Conservation (phyloP, 2,329 filamentous ascomycete genomes). For the Sclerotinia nivalis region DNA sequence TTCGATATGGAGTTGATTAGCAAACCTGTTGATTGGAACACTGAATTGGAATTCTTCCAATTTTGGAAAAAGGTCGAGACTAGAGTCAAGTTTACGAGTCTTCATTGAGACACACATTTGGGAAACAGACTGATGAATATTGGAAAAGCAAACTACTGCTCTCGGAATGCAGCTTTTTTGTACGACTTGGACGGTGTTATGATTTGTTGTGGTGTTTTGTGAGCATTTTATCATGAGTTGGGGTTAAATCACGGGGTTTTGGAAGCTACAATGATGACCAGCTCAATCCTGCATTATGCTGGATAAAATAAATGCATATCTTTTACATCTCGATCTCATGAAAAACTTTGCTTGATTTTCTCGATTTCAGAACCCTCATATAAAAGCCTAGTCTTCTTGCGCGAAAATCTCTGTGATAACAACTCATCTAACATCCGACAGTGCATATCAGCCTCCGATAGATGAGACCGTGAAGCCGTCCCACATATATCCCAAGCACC, state of each 20-base stretch:
- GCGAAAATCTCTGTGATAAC: neutral
- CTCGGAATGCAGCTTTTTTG: neutral
- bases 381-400: neutral
- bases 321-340: neutral
- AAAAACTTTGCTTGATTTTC: neutral
- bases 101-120: neutral
- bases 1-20: neutral
- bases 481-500: neutral
- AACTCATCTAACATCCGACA: neutral
- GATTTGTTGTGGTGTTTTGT: neutral
- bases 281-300: neutral
- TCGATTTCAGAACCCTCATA: neutral
- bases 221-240: neutral
- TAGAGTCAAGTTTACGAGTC: slow-evolving; percentile 12
- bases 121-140: neutral
- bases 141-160: neutral
- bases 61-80: slow-evolving; percentile 1
- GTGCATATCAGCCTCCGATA: neutral
- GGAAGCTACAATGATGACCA: neutral
- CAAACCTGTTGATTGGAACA: neutral
- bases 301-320: neutral
- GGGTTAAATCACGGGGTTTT: neutral
- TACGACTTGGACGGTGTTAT: neutral
- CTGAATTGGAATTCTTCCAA: neutral
- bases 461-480: neutral